phyloP scores from a whole-genome alignment of 2,329 filamentous ascomycete genomes.

The Microsporum audouinii region DNA sequence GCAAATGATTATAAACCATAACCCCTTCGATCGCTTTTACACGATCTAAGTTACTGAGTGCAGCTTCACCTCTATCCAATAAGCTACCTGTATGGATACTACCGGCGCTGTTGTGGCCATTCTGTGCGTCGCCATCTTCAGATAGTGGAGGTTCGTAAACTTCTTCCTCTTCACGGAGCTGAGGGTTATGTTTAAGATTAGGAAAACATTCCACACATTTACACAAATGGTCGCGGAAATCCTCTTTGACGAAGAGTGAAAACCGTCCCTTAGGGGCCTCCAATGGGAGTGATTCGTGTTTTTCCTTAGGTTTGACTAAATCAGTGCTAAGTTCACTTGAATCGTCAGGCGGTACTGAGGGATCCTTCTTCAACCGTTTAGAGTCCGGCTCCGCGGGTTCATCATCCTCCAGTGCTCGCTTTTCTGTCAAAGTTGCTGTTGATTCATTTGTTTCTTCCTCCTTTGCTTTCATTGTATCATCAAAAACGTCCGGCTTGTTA shows the following conservation, averaged over 20 bases:
- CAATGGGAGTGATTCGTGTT: slow-evolving; percentile 47
- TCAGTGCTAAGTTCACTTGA: not conserved
- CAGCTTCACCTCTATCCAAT: slow-evolving; percentile 83
- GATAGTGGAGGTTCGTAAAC: slow-evolving; percentile 86
- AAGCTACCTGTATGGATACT: slow-evolving; percentile 68
- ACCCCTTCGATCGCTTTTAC: slow-evolving; percentile 90
- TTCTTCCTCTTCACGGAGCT: slow-evolving; percentile 89
- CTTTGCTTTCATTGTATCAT: not conserved
- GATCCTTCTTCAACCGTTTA: slow-evolving; percentile 42
- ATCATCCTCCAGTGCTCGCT: slow-evolving; percentile 53
- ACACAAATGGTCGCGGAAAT: slow-evolving; percentile 74
- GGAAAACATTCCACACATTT: slow-evolving; percentile 72
- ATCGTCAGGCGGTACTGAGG: not conserved
- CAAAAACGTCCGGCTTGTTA: not conserved
- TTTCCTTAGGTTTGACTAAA: slow-evolving; percentile 40
- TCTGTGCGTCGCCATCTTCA: slow-evolving; percentile 45
- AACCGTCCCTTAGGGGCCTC: slow-evolving; percentile 47
- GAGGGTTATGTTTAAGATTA: slow-evolving; percentile 55
- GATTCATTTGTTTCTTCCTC: slow-evolving; percentile 11
- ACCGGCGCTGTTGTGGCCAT: slow-evolving; percentile 34
- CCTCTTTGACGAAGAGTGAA: slow-evolving; percentile 68
- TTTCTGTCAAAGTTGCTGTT: slow-evolving; percentile 37
- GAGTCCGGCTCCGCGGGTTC: slow-evolving; percentile 34
- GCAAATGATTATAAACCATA: slow-evolving; percentile 95
- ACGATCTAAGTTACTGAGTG: slow-evolving; percentile 80